phyloP scores from a whole-genome alignment of 2,329 filamentous ascomycete species.

The Chlorencoelia australis region DNA sequence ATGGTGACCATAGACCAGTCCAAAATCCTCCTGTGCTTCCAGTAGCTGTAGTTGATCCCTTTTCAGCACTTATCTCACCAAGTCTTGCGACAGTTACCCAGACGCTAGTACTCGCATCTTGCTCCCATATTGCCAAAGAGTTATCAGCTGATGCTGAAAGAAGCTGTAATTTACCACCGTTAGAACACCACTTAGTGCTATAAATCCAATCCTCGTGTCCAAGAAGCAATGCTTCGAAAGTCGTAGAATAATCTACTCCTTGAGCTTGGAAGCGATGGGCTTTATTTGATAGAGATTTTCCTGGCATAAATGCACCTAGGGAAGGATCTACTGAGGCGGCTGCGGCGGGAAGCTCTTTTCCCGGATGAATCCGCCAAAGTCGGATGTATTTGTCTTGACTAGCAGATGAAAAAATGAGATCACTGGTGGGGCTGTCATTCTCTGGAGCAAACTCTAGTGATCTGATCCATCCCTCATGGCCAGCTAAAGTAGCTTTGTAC shows the following conservation, averaged over 20 bases:
- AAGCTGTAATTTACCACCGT: constrained; percentile 48
- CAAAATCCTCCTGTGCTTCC: constrained; percentile 95
- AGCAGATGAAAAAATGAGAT: constrained; percentile 78
- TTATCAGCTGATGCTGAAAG: constrained; percentile 92
- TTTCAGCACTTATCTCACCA: constrained; percentile 88
- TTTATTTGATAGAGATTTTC: constrained; percentile 79
- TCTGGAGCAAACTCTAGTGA: constrained; percentile 71
- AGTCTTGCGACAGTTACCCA: constrained; percentile 82
- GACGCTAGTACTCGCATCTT: constrained; percentile 72
- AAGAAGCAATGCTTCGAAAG: constrained; percentile 86
- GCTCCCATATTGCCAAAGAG: constrained; percentile 86
- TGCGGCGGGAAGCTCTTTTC: constrained; percentile 50
- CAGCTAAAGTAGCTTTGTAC: constrained; percentile 66
- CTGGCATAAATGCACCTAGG: constrained; percentile 47
- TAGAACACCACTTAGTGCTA: constrained; percentile 45
- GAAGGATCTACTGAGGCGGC: constrained; percentile 46
- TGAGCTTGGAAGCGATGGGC: constrained; percentile 62
- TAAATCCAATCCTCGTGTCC: constrained; percentile 99
- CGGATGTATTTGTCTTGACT: constrained; percentile 97
- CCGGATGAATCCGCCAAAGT: constrained; percentile 76
- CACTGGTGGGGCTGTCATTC: constrained; percentile 40
- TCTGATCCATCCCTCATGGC: constrained; percentile 92
- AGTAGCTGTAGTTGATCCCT: constrained; percentile 92
- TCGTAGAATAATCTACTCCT: constrained; percentile 60
- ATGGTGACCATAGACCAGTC: constrained; percentile 85